These are phyloP conservation scores for Conringia planisiliqua DNA, from an alignment of 345 rosid species.

Conservation along the genomic window DNA sequence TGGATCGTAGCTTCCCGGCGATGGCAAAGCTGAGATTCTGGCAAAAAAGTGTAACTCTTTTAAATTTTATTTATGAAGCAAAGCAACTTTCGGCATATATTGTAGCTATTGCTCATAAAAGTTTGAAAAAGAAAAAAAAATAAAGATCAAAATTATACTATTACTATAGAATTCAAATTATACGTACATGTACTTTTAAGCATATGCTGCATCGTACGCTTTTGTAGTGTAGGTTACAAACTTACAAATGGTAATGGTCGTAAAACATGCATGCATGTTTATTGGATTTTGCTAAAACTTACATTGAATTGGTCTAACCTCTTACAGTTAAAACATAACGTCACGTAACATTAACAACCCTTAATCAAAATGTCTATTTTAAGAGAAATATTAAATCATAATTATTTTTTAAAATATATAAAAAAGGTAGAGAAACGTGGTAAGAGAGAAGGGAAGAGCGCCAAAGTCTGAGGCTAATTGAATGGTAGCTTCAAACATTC, in stretches of 20 bases:
- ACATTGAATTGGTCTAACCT: slow-evolving; percentile 2
- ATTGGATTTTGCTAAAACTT: not conserved
- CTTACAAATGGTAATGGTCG: not conserved
- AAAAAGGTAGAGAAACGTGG: slow-evolving; percentile 40
- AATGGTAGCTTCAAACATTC: slow-evolving; percentile 46
- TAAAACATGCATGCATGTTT: not conserved
- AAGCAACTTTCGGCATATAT: not conserved
- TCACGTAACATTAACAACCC: not conserved
- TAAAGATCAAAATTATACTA: not conserved
- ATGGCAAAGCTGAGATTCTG: too few relatives aligned
- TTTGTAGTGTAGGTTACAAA: not conserved
- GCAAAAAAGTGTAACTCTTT: not conserved
- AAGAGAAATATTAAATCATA: slow-evolving; percentile 18
- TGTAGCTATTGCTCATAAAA: not conserved
- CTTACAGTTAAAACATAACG: not conserved
- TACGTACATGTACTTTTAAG: not conserved
- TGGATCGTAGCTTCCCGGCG: too few relatives aligned
- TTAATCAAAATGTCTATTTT: slow-evolving; percentile 21
- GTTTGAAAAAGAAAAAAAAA: too few relatives aligned
- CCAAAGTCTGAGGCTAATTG: slow-evolving; percentile 50
- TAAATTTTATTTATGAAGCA: not conserved
- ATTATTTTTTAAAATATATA: not conserved
- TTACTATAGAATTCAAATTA: not conserved
- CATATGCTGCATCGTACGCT: not conserved
- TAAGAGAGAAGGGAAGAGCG: slow-evolving; percentile 48